Evolutionary conservation across 1,284 basidiomycete genomes (phyloP), one percentile per base, ranked within the genome.

Genomic region (Tausonia pullulans): DNA sequence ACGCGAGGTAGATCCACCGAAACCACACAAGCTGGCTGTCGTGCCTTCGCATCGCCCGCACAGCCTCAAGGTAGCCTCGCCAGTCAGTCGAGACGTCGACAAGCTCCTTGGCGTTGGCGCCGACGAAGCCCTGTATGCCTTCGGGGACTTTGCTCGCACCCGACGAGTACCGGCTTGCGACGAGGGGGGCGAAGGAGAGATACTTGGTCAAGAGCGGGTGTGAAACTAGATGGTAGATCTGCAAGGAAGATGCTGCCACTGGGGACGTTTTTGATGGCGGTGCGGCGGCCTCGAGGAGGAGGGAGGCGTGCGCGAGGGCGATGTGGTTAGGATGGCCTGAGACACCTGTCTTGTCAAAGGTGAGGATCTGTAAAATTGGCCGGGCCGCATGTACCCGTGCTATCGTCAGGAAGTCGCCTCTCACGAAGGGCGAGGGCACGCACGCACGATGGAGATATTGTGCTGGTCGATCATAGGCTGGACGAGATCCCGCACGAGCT

Each of bases 311-410:
- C n/a, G 82, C 82, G 27, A 94, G 78, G 0, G 90, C 86, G 64
- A 81, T 81, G 75, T 99, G 95, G 74, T 98, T 99, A 0, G 89
- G 87, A 72, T 98, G 95, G 0, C 79, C 80, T 7, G 92, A 93
- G 4, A 98, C 80, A 1, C 96, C 95, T 3, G 74, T 69, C 0
- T 75, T 68, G 76, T 99, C 95, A 71, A 98, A 98, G 0, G 95
- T 97, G 64, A 99, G 78, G 63, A 98, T 84, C 88, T 95, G 71
- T 5, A 14, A 40, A 59, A 3, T 2, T 7, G 50, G 13, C 40
- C 27, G 27, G 27, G 27, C 27, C 27, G 27, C 27, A 27, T 27
- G 27, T 27, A 27, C 27, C 27, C 27, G 27, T 27, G 27, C 27
- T 27, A 27, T 27, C 27, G 27, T 27, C 27, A 27, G 27, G 27